Conservation (phyloP, 768 basidiomycete species). For the Tephrocybe sp. region DNA sequence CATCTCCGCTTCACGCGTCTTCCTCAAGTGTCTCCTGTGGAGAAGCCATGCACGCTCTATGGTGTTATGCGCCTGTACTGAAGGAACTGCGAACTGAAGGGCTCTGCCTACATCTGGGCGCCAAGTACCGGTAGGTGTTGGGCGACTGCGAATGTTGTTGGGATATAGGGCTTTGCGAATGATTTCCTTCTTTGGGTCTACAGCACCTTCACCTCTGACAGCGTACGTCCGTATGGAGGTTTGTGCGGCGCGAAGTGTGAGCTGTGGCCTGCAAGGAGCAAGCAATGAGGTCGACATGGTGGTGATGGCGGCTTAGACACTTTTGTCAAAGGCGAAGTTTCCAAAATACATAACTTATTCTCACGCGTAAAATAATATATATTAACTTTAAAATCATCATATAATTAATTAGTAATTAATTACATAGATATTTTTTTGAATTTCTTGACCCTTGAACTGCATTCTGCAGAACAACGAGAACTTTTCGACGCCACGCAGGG, state of each 20-base stretch:
- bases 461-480: too few species aligned
- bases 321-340: neutral
- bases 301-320: neutral
- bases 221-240: conserved; percentile 34
- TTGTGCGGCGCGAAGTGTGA: conserved; percentile 30
- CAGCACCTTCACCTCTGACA: conserved; percentile 35
- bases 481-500: too few species aligned
- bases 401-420: too few species aligned
- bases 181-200: conserved; percentile 65
- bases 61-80: conserved; percentile 86
- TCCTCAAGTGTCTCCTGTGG: conserved; percentile 71
- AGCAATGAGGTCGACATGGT: conserved; percentile 31
- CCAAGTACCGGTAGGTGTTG: conserved; percentile 82
- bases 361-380: conserved; percentile 8
- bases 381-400: too few species aligned
- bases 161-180: conserved; percentile 84
- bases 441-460: too few species aligned
- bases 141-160: conserved; percentile 61
- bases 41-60: conserved; percentile 90
- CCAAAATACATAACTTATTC: conserved; percentile 3
- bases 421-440: too few species aligned
- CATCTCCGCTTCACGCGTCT: conserved; percentile 65
- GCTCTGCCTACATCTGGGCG: conserved; percentile 75
- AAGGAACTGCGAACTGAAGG: conserved; percentile 82
- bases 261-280: conserved; percentile 27